These are phyloP conservation scores for Monosporascus sp. DNA, from an alignment of 2,329 filamentous ascomycete species.

Conservation along the genomic window DNA sequence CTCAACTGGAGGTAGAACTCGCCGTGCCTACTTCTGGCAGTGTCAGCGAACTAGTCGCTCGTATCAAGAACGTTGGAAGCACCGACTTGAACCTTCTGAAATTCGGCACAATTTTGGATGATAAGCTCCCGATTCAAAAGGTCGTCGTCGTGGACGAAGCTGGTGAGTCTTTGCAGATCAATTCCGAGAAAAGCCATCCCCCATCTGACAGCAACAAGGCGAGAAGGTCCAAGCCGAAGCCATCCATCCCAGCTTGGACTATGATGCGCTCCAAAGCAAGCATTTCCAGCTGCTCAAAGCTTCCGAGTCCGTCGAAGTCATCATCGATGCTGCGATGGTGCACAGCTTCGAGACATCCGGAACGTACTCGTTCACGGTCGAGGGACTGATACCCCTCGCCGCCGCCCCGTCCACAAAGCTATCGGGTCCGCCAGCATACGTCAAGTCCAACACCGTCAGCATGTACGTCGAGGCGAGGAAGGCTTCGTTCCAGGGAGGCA, in stretches of 20 bases:
- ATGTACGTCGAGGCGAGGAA: constrained; percentile 7
- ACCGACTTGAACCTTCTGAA: constrained; percentile 16
- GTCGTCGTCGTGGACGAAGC: constrained; percentile 7
- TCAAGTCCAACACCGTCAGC: constrained; percentile 12
- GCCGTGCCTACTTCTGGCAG: not conserved
- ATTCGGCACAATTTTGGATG: constrained; percentile 17
- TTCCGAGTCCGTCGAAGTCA: constrained; percentile 8
- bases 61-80: constrained; percentile 13
- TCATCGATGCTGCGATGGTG: constrained; percentile 10
- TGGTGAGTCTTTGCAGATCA: constrained; percentile 4
- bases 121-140: constrained; percentile 12
- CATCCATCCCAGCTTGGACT: constrained; percentile 12
- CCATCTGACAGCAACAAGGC: constrained; percentile 2
- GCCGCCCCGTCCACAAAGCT: constrained; percentile 7
- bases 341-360: constrained; percentile 13
- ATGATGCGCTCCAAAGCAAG: constrained; percentile 11
- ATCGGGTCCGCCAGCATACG: constrained; percentile 5
- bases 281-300: constrained; percentile 12
- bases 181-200: not conserved
- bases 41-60: constrained; percentile 14
- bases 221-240: constrained; percentile 9
- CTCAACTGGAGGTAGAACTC: constrained; percentile 9
- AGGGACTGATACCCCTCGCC: constrained; percentile 12
- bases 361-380: constrained; percentile 11
- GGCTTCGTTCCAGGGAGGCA: not conserved